These are phyloP conservation scores for Leucocoprinus birnbaumii DNA, from an alignment of 768 basidiomycete genomes.

Conservation along the genomic window DNA sequence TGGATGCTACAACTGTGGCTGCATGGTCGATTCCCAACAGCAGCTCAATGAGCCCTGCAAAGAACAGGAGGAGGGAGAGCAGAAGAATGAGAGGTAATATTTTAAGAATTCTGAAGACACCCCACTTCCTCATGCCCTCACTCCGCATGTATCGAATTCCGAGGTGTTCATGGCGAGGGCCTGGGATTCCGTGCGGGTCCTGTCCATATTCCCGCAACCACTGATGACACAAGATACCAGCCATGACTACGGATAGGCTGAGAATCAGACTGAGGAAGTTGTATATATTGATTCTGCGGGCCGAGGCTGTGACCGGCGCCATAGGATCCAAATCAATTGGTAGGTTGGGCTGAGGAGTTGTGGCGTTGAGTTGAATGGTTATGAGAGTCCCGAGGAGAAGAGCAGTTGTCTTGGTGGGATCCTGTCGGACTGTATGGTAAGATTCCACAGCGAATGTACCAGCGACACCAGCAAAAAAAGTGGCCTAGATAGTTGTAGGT, in stretches of 20 bases:
- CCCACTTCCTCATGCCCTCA: slow-evolving; percentile 15
- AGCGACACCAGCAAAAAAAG: too few species aligned
- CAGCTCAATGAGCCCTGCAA: slow-evolving; percentile 15
- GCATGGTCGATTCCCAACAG: slow-evolving; percentile 11
- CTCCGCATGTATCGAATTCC: slow-evolving; percentile 16
- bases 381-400: slow-evolving; percentile 6
- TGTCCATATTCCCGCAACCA: slow-evolving; percentile 19
- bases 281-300: slow-evolving; percentile 11
- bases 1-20: slow-evolving; percentile 12
- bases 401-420: slow-evolving; percentile 15
- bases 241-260: slow-evolving; percentile 13
- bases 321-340: neutral
- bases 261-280: slow-evolving; percentile 17
- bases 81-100: slow-evolving; percentile 13
- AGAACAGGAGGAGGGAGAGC: slow-evolving; percentile 16
- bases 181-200: slow-evolving; percentile 3
- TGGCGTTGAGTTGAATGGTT: slow-evolving; percentile 14
- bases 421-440: slow-evolving; percentile 17
- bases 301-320: neutral
- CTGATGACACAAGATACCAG: slow-evolving; percentile 16
- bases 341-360: slow-evolving; percentile 5
- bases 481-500: too few species aligned
- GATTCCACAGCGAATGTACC: slow-evolving; percentile 21
- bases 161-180: slow-evolving; percentile 4
- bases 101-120: slow-evolving; percentile 14